Evolutionary conservation across 2,329 filamentous ascomycete genomes (phyloP).

Genomic region (Rutstroemia sp.): DNA sequence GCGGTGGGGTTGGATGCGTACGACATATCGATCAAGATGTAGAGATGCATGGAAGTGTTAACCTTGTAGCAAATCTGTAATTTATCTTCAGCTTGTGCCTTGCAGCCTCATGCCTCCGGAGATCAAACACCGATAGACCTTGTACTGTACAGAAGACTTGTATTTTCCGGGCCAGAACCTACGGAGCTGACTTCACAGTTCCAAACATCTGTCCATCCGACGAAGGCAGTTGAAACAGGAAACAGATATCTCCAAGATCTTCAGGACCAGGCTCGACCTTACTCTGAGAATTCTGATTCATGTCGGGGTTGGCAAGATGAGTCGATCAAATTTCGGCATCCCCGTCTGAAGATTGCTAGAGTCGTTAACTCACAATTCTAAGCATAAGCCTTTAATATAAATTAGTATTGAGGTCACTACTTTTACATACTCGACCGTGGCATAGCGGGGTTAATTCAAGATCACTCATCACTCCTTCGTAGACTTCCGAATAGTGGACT

Average conservation of each 20-base stretch:
- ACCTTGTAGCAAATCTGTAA: neutral
- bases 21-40: conserved; percentile 10
- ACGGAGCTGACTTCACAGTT: no score
- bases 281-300: neutral
- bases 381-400: neutral
- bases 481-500: no score
- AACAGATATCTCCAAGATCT: neutral
- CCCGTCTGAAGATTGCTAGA: neutral
- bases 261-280: neutral
- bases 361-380: neutral
- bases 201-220: neutral
- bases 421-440: neutral
- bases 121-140: neutral
- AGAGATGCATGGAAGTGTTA: neutral
- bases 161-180: neutral
- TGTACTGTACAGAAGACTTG: neutral
- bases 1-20: conserved; percentile 56
- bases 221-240: conserved; percentile 2
- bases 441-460: no score
- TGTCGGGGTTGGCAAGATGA: neutral
- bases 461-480: no score
- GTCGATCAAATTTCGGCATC: neutral
- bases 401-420: neutral
- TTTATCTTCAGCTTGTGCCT: neutral
- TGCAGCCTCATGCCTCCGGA: neutral